A percentile compares a stretch with the other conserved stretches of the same genome.
phyloP scores from a whole-genome alignment of 1,284 basidiomycete genomes.

The Ganoderma sinense region DNA sequence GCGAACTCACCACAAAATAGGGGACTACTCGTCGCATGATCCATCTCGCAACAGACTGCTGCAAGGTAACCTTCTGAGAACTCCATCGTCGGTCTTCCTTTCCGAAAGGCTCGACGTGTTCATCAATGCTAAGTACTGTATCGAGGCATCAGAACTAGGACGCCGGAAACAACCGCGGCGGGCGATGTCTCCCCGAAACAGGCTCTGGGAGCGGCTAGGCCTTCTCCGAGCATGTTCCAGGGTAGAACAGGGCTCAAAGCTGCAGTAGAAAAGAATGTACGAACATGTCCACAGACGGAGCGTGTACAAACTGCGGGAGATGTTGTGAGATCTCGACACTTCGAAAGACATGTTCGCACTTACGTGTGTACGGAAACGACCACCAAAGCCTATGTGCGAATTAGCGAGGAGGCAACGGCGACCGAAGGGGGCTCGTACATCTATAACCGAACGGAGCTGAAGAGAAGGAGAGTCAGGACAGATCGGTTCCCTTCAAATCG shows the following conservation, averaged over 20 bases:
- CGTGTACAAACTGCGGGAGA: slow-evolving; percentile 26
- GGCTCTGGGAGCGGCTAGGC: too few relatives aligned
- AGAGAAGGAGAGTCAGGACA: neutral
- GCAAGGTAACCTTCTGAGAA: slow-evolving; percentile 18
- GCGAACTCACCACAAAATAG: slow-evolving; percentile 23
- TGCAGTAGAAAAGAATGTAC: neutral
- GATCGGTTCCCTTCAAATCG: neutral
- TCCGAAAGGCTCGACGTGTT: slow-evolving; percentile 26
- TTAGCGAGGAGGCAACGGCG: neutral
- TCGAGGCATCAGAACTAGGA: neutral
- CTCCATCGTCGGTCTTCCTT: slow-evolving; percentile 29
- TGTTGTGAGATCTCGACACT: neutral
- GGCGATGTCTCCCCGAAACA: too few relatives aligned
- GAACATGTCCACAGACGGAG: slow-evolving; percentile 31
- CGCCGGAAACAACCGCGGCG: neutral
- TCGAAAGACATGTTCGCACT: neutral
- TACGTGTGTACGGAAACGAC: slow-evolving; percentile 33
- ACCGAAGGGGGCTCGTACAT: slow-evolving; percentile 21
- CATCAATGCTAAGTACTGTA: slow-evolving; percentile 27
- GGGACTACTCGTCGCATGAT: slow-evolving; percentile 24
- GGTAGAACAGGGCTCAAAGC: too few relatives aligned
- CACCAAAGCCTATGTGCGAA: slow-evolving; percentile 20
- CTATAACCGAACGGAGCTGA: slow-evolving; percentile 32
- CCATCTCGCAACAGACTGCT: slow-evolving; percentile 20
- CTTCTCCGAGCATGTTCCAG: too few relatives aligned